Conservation (phyloP, 257 asterid species). For the Ilex aquifolium region DNA sequence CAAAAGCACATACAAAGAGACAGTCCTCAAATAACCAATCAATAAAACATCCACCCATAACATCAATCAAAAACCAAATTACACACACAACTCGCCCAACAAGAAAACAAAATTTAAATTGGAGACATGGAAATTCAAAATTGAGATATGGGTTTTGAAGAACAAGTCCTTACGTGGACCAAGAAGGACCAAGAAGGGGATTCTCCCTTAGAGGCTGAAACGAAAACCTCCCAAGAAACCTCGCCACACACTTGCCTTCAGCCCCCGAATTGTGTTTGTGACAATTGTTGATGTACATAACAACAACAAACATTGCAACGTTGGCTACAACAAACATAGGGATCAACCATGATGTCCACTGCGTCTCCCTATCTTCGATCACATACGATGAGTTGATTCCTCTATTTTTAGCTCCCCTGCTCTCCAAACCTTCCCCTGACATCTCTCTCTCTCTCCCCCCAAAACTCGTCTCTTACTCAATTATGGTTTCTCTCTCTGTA, state of each 20-base stretch:
- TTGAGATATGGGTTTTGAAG: constrained; percentile 5
- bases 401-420: constrained; percentile 35
- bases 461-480: no score
- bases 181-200: constrained; percentile 90
- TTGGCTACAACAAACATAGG: constrained; percentile 63
- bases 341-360: constrained; percentile 79
- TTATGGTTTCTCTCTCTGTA: no score
- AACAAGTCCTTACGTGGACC: constrained; percentile 55
- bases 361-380: constrained; percentile 34
- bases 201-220: constrained; percentile 79
- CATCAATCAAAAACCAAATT: no score
- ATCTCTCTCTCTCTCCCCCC: constrained; percentile 15
- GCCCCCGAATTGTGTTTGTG: constrained; percentile 30
- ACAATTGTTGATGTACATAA: constrained; percentile 71
- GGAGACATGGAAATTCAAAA: not conserved
- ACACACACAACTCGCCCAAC: no score
- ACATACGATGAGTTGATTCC: constrained; percentile 16
- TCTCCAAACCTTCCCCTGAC: constrained; percentile 58
- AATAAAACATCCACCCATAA: no score
- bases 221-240: constrained; percentile 72
- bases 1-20: no score
- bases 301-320: constrained; percentile 51
- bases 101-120: not conserved
- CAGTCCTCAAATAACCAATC: no score
- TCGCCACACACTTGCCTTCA: constrained; percentile 44